These are phyloP conservation scores for Zymoseptoria crescenta DNA, from an alignment of 2,329 filamentous ascomycete genomes.

Conservation along the genomic window DNA sequence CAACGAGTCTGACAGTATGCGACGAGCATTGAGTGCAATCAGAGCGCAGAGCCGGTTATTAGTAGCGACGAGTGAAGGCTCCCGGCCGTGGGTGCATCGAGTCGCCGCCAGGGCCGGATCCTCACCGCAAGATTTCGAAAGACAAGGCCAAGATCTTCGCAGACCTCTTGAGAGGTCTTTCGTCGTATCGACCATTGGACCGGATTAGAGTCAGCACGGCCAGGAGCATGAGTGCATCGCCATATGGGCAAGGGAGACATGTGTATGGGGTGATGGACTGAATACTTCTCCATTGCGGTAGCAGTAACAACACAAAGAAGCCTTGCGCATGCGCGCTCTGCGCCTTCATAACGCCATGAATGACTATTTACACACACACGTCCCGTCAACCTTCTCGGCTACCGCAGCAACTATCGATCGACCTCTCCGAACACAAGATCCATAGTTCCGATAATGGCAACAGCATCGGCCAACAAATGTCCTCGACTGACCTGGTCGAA, in stretches of 20 bases:
- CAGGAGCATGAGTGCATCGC: neutral
- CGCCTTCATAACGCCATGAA: neutral
- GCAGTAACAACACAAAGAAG: neutral
- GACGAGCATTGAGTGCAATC: too few relatives aligned
- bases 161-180: too few relatives aligned
- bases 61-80: too few relatives aligned
- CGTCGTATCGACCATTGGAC: too few relatives aligned
- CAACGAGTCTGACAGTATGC: too few relatives aligned
- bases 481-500: slow-evolving; percentile 92
- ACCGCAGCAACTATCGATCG: slow-evolving; percentile 10
- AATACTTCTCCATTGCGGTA: neutral
- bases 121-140: too few relatives aligned
- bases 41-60: too few relatives aligned
- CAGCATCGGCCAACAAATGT: slow-evolving; percentile 89
- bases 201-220: too few relatives aligned
- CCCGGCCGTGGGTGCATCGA: too few relatives aligned
- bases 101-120: too few relatives aligned
- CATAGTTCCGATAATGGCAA: slow-evolving; percentile 72
- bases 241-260: neutral
- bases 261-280: neutral
- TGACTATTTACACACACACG: neutral
- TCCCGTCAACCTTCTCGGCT: neutral
- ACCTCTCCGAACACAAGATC: slow-evolving; percentile 69
- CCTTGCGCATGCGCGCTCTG: neutral
- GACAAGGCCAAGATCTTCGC: too few relatives aligned